Base-by-base conservation (phyloP, 2,329 filamentous ascomycete species). In the Ascochyta lentis region DNA sequence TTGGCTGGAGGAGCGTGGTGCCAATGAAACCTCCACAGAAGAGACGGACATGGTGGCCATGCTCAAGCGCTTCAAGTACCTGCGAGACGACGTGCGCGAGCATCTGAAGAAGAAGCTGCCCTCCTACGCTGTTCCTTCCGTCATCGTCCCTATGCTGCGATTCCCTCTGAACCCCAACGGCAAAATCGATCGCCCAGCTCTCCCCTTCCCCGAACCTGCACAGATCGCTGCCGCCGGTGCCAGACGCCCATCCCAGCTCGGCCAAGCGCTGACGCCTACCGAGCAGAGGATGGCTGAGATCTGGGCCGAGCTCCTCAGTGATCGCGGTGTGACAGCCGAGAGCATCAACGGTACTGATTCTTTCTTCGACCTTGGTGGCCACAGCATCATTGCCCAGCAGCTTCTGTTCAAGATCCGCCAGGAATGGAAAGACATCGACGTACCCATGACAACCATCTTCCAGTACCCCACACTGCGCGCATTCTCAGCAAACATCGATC, bases 331-430 rank as follows among this genome's bases (percentile, higher is more conserved):
- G 26, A 88, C 88, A 54, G 83, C 88, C 49, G 85, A 88, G 69
- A 89, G 87, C 45, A 80, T 96, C 54, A 82, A 81, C 39, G 81
- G 83, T 0, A 81, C 86, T 13, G 81, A 83, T 22, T 81, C 82
- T 48, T 96, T 95, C 79, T 94, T 94, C 68, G 90, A 95, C 56
- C 79, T 89, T 42, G 91, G 91, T 57, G 91, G 91, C 13, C 89
- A 95, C 78, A 90, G 86, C 76, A 86, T 96, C 65, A 82, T 94
- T 40, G 91, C 90, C 0, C 91, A 95, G 68, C 88, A 91, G 67
- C 85, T 97, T 72, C 82, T 96, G 8, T 85, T 96, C 55, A 83
- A 86, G 48, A 82, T 93, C 34, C 82, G 85, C 35, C 81, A 83
- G 57, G 83, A 84, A 66, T 86, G 83, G 79, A 80, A 80, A 43